Percentiles rank a stretch among this genome's conserved stretches.
phyloP scores from a whole-genome alignment of 2,329 filamentous ascomycete species.

The Dothistroma pini region DNA sequence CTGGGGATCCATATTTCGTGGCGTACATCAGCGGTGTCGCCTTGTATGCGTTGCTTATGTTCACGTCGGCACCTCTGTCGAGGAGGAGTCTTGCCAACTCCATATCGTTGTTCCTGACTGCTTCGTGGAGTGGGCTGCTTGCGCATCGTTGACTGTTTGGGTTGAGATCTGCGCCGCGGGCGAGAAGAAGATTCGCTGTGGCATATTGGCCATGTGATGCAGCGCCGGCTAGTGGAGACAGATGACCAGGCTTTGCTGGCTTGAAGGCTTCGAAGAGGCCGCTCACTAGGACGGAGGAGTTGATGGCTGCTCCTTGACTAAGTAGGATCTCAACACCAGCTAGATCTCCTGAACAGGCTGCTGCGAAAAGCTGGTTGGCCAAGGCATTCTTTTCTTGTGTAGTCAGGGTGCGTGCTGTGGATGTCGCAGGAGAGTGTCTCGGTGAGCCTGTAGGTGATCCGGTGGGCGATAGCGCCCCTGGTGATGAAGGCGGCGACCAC shows the following conservation, averaged over 20 bases:
- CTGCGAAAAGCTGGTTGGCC: conserved; percentile 28
- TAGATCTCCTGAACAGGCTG: conserved; percentile 31
- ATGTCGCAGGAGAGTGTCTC: conserved; percentile 14
- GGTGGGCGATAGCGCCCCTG: conserved; percentile 16
- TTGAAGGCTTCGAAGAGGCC: conserved; percentile 34
- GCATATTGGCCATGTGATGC: conserved; percentile 28
- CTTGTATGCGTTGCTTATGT: conserved; percentile 32
- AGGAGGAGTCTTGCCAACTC: conserved; percentile 28
- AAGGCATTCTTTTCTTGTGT: conserved; percentile 24
- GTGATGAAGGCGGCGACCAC: conserved; percentile 34
- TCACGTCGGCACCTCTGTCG: conserved; percentile 27
- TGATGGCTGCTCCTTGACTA: conserved; percentile 28
- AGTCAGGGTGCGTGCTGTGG: conserved; percentile 9
- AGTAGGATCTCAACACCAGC: conserved; percentile 27
- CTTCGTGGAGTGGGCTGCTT: conserved; percentile 33
- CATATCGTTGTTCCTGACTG: conserved; percentile 28
- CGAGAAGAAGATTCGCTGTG: conserved; percentile 28
- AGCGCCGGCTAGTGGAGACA: conserved; percentile 34
- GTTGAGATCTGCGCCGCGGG: conserved; percentile 31
- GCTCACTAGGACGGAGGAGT: conserved; percentile 26
- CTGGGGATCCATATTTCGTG: conserved; percentile 27
- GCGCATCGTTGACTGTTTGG: conserved; percentile 27
- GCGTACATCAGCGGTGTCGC: conserved; percentile 35
- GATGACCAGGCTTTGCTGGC: conserved; percentile 32
- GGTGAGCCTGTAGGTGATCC: conserved; percentile 14